Evolutionary conservation across 257 asterid genomes (phyloP), one percentile per base, ranked within the genome.

Genomic region (Ophiorrhiza pumila): DNA sequence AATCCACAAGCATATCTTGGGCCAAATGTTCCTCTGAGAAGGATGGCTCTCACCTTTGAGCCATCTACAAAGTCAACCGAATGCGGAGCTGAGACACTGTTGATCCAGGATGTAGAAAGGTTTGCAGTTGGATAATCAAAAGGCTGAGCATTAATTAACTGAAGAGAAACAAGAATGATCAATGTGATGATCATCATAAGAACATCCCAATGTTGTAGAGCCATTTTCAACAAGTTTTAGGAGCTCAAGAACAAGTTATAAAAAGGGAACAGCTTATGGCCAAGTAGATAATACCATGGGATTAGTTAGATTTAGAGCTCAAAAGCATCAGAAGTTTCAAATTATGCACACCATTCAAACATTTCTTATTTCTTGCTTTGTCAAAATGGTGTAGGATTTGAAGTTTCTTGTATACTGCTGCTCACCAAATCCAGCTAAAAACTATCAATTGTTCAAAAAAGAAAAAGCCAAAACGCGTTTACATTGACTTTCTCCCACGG

Each of bases 1-100:
- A 87, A 81, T 4, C 89, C 87, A 61, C 86, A 83, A 37, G 86
- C 87, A 50, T 65, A 84, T 68, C 47, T 75, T 22, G 87, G 85
- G n/a, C 85, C 85, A 60, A 59, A 76, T 39, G 78, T 70, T 71
- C 86, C 89, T 77, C 84, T 61, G 0, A 84, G 78, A 5, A 87
- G 85, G 7, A 84, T 78, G 65, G 82, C 71, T 67, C 83, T 77
- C 22, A 84, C 78, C 39, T 32, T 62, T 37, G 91, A 78, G 25
- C 63, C 69, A 71, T 84, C 87, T 1, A 43, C 13, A 68, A 82
- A 80, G 23, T 31, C 0, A 12, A 74, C 67, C 23, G 88, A 78
- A 58, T 84, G 83, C 15, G 34, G 18, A 59, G 86, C 86, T 3
- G 87, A 27, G 68, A 72, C 52, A 6, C 71, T 72, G 52, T 86